These are phyloP conservation scores for Viola odorata DNA, from an alignment of 345 rosid genomes.

Conservation along the genomic window DNA sequence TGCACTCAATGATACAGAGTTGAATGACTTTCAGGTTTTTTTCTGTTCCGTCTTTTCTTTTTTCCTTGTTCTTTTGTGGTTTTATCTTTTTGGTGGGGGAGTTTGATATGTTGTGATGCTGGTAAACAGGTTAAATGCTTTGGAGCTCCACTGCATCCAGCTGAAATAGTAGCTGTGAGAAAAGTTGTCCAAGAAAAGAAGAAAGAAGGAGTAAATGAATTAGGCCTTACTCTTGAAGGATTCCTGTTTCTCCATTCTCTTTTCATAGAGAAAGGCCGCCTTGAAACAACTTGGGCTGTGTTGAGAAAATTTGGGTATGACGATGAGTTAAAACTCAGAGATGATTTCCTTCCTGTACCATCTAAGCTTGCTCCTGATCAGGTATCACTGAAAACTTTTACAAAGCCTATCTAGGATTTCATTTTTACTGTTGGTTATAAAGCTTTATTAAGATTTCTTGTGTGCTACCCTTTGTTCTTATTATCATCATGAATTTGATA, in stretches of 20 bases:
- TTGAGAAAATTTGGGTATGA: slow-evolving; percentile 74
- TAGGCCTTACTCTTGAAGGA: slow-evolving; percentile 74
- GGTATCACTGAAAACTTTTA: slow-evolving; percentile 25
- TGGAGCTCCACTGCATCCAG: slow-evolving; percentile 68
- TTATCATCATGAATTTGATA: background rate
- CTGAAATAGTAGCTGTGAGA: slow-evolving; percentile 66
- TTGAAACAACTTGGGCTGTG: slow-evolving; percentile 80
- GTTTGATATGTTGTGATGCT: slow-evolving; percentile 20
- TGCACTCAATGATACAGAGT: slow-evolving; percentile 68
- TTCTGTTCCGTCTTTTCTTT: slow-evolving; percentile 3
- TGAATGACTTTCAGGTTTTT: slow-evolving; percentile 77
- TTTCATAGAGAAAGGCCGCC: slow-evolving; percentile 74
- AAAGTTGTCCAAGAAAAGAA: slow-evolving; percentile 78
- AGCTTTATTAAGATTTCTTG: no score
- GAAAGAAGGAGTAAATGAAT: slow-evolving; percentile 66
- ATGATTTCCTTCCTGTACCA: slow-evolving; percentile 54
- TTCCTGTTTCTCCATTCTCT: slow-evolving; percentile 70
- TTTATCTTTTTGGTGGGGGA: background rate
- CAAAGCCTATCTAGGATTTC: no score
- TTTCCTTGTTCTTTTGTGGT: background rate
- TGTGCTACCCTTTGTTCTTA: background rate
- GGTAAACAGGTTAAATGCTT: slow-evolving; percentile 63
- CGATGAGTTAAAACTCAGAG: slow-evolving; percentile 55
- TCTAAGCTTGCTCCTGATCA: slow-evolving; percentile 67
- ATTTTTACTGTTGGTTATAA: no score